phyloP scores from a whole-genome alignment of 2,329 filamentous ascomycete genomes.

The Botrytis cinerea region DNA sequence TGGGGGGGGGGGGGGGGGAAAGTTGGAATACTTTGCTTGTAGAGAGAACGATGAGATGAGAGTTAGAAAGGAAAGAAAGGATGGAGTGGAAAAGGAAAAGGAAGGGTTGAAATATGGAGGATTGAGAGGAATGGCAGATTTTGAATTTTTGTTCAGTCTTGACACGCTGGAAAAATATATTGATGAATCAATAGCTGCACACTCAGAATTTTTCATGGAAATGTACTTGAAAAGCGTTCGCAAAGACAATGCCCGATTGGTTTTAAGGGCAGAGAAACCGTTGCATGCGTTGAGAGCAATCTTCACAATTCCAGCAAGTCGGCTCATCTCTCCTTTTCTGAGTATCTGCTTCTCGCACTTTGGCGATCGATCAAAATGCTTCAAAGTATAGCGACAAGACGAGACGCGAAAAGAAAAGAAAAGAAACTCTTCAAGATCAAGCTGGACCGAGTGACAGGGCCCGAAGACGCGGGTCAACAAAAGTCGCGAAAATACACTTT shows the following conservation, averaged over 20 bases:
- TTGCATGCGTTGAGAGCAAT: background rate
- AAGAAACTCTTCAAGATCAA: background rate
- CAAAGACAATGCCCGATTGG: background rate
- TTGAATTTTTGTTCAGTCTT: background rate
- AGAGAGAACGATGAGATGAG: background rate
- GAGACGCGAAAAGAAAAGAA: background rate
- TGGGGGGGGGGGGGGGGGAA: too few relatives aligned
- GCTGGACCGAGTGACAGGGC: background rate
- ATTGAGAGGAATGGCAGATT: background rate
- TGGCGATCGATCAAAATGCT: background rate
- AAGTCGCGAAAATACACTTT: background rate
- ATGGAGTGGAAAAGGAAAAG: background rate
- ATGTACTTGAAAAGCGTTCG: background rate
- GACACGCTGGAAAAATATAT: accelerated
- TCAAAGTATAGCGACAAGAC: background rate
- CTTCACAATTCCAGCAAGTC: background rate
- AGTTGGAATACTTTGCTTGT: background rate
- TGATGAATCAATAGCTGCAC: background rate
- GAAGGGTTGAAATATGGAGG: background rate
- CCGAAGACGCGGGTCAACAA: background rate
- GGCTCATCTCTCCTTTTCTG: background rate
- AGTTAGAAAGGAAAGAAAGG: background rate
- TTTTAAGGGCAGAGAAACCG: background rate
- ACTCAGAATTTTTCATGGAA: background rate
- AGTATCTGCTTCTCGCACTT: background rate